phyloP scores from a whole-genome alignment of 805 yeast species.

The Metschnikowia sp. region DNA sequence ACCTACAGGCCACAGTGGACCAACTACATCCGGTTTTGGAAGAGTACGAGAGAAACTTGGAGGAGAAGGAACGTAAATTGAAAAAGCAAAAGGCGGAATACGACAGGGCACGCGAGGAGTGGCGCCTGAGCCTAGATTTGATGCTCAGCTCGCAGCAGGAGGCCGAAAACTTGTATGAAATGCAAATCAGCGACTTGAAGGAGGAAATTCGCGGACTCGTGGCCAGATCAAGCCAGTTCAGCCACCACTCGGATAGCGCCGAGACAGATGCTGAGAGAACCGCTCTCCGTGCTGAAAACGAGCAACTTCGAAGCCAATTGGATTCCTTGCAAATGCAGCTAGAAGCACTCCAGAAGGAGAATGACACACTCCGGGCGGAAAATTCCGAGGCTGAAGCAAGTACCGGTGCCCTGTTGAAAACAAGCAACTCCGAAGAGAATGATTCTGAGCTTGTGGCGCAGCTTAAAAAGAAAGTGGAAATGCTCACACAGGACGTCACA shows the following conservation, averaged over 20 bases:
- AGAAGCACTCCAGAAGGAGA: neutral
- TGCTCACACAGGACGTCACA: conserved; percentile 15
- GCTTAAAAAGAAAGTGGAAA: conserved; percentile 10
- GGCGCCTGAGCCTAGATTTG: conserved; percentile 55
- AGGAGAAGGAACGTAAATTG: conserved; percentile 45
- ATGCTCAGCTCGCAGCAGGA: conserved; percentile 55
- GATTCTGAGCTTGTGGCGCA: conserved; percentile 7
- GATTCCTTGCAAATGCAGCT: neutral
- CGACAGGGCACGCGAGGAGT: conserved; percentile 55
- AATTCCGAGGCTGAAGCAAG: neutral
- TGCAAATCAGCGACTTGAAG: conserved; percentile 41
- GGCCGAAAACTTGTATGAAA: conserved; percentile 46
- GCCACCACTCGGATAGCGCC: neutral
- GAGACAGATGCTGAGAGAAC: neutral
- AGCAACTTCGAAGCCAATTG: neutral
- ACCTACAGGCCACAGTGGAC: conserved; percentile 45
- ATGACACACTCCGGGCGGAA: neutral
- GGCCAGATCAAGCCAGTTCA: neutral
- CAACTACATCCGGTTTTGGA: conserved; percentile 47
- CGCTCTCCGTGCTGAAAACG: conserved; percentile 1
- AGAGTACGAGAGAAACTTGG: conserved; percentile 43
- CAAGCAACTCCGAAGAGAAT: neutral
- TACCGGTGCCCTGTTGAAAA: neutral
- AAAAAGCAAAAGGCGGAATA: conserved; percentile 44
- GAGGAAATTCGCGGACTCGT: conserved; percentile 11